Percentiles rank a stretch among this genome's conserved stretches.
phyloP scores from a whole-genome alignment of 1,284 basidiomycete genomes.

The Tetrapyrgos nigripes region DNA sequence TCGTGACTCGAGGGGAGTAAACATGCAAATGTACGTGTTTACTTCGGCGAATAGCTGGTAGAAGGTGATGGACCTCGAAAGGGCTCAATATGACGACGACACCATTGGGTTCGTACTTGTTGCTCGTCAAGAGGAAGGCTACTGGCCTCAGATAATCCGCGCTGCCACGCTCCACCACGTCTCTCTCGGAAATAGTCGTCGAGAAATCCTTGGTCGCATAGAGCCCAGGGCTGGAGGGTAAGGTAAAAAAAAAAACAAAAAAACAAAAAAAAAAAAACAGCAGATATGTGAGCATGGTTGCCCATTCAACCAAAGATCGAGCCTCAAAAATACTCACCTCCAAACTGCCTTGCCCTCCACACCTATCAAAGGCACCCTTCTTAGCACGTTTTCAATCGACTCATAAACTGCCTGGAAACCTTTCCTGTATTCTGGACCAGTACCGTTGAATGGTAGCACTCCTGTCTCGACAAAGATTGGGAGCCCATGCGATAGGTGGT shows the following conservation, averaged over 20 bases:
- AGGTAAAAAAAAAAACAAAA: too few relatives aligned
- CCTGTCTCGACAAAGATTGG: conserved; percentile 34
- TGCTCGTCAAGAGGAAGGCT: conserved; percentile 48
- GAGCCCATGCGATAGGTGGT: conserved; percentile 32
- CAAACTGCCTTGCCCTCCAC: too few relatives aligned
- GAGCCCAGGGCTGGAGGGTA: neutral
- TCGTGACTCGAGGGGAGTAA: conserved; percentile 46
- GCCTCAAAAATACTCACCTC: too few relatives aligned
- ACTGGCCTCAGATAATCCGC: conserved; percentile 48
- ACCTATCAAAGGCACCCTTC: too few relatives aligned
- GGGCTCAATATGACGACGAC: conserved; percentile 51
- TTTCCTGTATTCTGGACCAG: conserved; percentile 1
- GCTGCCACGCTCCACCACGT: conserved; percentile 8
- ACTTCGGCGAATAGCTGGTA: conserved; percentile 43
- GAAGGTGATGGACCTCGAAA: conserved; percentile 47
- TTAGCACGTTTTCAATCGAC: too few relatives aligned
- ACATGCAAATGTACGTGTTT: conserved; percentile 46
- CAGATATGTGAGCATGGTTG: too few relatives aligned
- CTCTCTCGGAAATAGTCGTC: too few relatives aligned
- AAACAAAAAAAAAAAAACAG: too few relatives aligned
- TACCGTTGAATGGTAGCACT: too few relatives aligned
- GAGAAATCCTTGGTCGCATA: conserved; percentile 27
- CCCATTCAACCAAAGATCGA: too few relatives aligned
- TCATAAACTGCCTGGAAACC: too few relatives aligned
- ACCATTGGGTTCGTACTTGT: neutral